Conservation (phyloP, 495 filamentous ascomycete genomes). For the Alectoria sarmentosa region DNA sequence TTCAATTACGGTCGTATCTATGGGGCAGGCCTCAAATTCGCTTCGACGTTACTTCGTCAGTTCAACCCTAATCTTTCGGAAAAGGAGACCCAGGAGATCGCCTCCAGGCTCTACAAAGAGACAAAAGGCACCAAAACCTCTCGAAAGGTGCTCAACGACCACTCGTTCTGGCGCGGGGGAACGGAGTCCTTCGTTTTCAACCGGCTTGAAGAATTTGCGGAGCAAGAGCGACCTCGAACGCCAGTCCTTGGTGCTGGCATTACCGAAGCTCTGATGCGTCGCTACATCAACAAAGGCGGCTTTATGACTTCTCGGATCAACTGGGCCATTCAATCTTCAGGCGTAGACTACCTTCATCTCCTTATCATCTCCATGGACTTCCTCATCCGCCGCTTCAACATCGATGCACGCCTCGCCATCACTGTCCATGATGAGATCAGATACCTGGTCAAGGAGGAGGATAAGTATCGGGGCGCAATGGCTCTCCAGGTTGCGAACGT, state of each 20-base stretch:
- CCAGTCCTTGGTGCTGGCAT: conserved; percentile 95
- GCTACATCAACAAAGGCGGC: conserved; percentile 79
- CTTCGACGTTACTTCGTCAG: conserved; percentile 77
- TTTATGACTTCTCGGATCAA: conserved; percentile 97
- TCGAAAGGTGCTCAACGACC: conserved; percentile 59
- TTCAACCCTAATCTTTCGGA: conserved; percentile 85
- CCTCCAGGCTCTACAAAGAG: conserved; percentile 71
- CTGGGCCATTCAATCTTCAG: conserved; percentile 97
- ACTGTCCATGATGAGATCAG: conserved; percentile 98
- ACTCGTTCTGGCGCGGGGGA: conserved; percentile 89
- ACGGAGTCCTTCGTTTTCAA: conserved; percentile 99
- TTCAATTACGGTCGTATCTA: conserved; percentile 99
- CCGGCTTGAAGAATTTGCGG: conserved; percentile 91
- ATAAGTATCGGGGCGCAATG: conserved; percentile 83
- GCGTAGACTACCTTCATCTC: conserved; percentile 95
- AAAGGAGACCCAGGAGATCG: conserved; percentile 62
- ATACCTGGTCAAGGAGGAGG: conserved; percentile 78
- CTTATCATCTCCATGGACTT: conserved; percentile 94
- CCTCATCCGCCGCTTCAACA: conserved; percentile 76
- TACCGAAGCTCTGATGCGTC: conserved; percentile 85
- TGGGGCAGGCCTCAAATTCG: conserved; percentile 90
- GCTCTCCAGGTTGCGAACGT: conserved; percentile 91
- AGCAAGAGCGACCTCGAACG: conserved; percentile 84
- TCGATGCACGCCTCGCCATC: conserved; percentile 77
- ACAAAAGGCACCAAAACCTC: conserved; percentile 83